Conservation (phyloP, 371 early-diverging fungal species). For the Apophysomyces sp. region DNA sequence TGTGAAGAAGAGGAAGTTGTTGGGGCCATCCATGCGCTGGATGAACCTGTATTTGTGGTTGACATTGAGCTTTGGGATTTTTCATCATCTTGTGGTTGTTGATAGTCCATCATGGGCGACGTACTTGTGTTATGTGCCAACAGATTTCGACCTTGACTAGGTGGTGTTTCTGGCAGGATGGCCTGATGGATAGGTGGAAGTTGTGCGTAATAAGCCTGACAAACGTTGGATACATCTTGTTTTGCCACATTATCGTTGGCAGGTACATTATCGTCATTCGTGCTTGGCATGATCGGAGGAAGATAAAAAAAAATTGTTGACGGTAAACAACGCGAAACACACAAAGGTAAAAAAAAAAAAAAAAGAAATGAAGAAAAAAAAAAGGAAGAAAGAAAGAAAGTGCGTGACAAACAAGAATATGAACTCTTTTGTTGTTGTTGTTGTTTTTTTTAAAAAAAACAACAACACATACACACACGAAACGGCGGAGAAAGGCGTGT, state of each 20-base stretch:
- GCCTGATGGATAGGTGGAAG: conserved; percentile 1
- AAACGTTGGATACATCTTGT: not conserved
- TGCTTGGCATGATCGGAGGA: not conserved
- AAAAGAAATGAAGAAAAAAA: too few species aligned
- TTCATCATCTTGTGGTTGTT: conserved; percentile 1
- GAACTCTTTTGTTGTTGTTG: not conserved
- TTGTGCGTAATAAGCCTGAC: conserved; percentile 1
- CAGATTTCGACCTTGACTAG: not conserved
- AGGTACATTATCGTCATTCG: not conserved
- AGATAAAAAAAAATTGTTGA: not conserved
- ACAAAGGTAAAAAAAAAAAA: not conserved
- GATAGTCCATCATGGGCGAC: not conserved
- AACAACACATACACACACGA: not conserved
- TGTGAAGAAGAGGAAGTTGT: not conserved
- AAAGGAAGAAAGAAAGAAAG: too few species aligned
- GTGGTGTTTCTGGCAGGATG: not conserved
- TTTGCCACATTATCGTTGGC: not conserved
- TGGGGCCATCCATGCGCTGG: not conserved
- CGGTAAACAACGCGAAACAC: not conserved
- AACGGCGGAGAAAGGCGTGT: not conserved
- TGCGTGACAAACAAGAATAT: not conserved
- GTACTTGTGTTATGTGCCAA: not conserved
- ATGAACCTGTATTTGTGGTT: not conserved
- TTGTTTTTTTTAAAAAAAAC: not conserved
- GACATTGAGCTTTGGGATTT: conserved; percentile 1